Evolutionary conservation across 805 yeast species (phyloP).

Genomic region (Jamesozyma hellenica): DNA sequence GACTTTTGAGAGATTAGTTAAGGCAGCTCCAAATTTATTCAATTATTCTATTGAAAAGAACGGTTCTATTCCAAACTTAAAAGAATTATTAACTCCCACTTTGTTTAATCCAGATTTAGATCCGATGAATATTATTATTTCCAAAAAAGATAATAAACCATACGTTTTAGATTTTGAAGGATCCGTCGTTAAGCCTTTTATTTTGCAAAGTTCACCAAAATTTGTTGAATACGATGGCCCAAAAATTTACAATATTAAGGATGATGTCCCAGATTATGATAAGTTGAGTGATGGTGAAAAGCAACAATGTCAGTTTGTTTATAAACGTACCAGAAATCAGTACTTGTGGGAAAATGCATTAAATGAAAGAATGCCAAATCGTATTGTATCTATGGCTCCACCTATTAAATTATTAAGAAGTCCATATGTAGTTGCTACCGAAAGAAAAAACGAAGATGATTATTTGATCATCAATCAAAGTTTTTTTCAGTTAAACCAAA

Average conservation of each 20-base stretch:
- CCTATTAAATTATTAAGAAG: conserved; percentile 66
- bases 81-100: conserved; percentile 60
- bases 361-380: conserved; percentile 50
- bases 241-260: conserved; percentile 64
- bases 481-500: conserved; percentile 51
- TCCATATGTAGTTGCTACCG: conserved; percentile 53
- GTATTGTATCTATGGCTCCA: conserved; percentile 73
- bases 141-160: conserved; percentile 31
- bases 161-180: conserved; percentile 78
- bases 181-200: conserved; percentile 68
- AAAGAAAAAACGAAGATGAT: conserved; percentile 46
- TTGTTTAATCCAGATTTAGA: conserved; percentile 75
- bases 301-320: conserved; percentile 77
- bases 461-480: conserved; percentile 57
- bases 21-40: conserved; percentile 50
- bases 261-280: conserved; percentile 65
- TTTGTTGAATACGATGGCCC: conserved; percentile 85
- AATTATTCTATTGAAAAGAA: conserved; percentile 34
- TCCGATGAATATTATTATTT: conserved; percentile 71
- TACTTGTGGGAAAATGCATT: conserved; percentile 75
- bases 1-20: conserved; percentile 53
- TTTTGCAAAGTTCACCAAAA: conserved; percentile 67
- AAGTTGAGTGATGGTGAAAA: conserved; percentile 61
- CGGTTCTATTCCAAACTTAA: conserved; percentile 49
- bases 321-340: conserved; percentile 83